Base-by-base conservation (phyloP, 202 grass and related monocot species). In the Schoenoplectus triqueter region DNA sequence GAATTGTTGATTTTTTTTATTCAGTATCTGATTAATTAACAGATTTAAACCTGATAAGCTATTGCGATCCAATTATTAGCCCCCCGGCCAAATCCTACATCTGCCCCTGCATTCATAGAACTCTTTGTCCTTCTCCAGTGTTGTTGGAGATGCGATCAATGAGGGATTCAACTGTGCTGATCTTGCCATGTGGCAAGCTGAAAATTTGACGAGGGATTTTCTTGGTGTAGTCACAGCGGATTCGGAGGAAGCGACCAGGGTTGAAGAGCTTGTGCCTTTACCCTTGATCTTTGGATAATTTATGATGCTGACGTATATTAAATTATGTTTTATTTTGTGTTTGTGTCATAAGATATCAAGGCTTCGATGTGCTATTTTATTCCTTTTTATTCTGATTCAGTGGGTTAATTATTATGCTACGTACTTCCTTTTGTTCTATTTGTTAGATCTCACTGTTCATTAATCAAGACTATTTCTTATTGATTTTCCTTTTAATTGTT, bases 121-220 rank as follows among this genome's bases (percentile, higher is more conserved):
- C 84, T 69, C 49, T 88, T 87, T 95, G 78, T 98, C 93, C 72
- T 92, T 98, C 41, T 13, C 77, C 52, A 4, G 10, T 48, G 61
- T 5, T 51, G 64, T 76, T 48, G 0, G 85, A 22, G 80, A 88
- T 46, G 22, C 69, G 10, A 44, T 90, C 81, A 87, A 51, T 46
- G 89, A 87, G 31, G 76, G 79, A 11, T 86, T 93, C 68, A 55
- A 80, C 13, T 81, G 10, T 44, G 78, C 84, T 56, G 84, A 82
- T 9, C 84, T 91, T n/a, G 52, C 89, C 73, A 81, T 82, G 22
- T 85, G 91, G 86, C 86, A 76, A 14, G 79, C 80, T 15, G 45
- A 85, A 50, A 85, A 86, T 15, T 85, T 90, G n/a, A 99, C 96
- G 15, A 92, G 89, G 81, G 91, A 98, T 88, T 98, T 95, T 87